A percentile compares a stretch with the other conserved stretches of the same genome.
phyloP scores from a whole-genome alignment of 129 eudicot genomes.

The Mikania micrantha region DNA sequence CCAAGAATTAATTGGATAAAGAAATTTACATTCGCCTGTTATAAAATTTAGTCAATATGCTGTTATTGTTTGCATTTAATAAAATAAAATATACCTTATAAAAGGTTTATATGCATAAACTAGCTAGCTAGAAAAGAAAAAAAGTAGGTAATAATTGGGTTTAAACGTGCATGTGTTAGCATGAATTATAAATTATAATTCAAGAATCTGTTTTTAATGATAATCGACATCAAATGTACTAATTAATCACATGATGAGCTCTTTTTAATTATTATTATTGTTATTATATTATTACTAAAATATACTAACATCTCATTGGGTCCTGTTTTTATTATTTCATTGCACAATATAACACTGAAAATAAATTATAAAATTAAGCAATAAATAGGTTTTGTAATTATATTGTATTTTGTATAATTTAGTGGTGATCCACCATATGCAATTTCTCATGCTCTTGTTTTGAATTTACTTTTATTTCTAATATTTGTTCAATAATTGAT shows the following conservation, averaged over 20 bases:
- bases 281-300: background rate
- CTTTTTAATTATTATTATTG: too few species aligned
- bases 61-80: background rate
- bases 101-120: background rate
- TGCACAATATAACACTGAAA: background rate
- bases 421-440: constrained; percentile 38
- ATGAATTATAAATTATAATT: constrained; percentile 12
- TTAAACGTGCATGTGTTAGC: constrained; percentile 8
- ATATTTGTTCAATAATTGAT: constrained; percentile 7
- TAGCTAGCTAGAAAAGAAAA: too few species aligned
- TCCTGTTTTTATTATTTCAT: background rate
- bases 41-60: background rate
- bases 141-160: background rate
- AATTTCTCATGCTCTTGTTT: constrained; percentile 31
- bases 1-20: background rate
- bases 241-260: background rate
- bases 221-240: background rate
- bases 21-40: background rate
- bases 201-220: constrained; percentile 3
- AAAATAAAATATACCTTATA: background rate
- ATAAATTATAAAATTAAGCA: background rate
- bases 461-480: constrained; percentile 1
- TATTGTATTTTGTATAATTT: constrained; percentile 19
- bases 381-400: background rate
- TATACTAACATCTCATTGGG: background rate